phyloP scores from a whole-genome alignment of 306 rosid species.

The Morella rubra region DNA sequence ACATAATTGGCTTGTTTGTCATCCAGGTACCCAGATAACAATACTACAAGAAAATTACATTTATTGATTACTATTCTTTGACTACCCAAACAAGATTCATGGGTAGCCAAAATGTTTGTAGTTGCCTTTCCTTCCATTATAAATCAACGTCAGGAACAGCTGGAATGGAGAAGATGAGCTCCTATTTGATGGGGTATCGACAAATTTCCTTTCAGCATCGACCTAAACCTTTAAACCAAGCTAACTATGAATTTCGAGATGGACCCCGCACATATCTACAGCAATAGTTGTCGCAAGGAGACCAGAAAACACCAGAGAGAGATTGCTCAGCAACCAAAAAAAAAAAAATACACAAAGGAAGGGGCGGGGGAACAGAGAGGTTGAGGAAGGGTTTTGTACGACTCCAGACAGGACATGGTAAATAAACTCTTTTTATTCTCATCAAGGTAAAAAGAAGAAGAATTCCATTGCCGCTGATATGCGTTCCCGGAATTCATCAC shows the following conservation, averaged over 20 bases:
- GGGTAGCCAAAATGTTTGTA: conserved; percentile 26
- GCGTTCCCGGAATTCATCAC: conserved; percentile 56
- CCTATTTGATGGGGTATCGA: background rate
- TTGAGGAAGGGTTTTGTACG: background rate
- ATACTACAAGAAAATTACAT: background rate
- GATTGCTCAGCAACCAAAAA: background rate
- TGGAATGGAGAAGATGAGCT: conserved; percentile 9
- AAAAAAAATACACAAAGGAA: conserved; percentile 4
- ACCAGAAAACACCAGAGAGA: conserved; percentile 29
- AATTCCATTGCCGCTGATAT: conserved; percentile 50
- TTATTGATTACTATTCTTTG: conserved; percentile 24
- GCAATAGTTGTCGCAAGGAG: conserved; percentile 34
- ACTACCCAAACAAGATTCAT: conserved; percentile 31
- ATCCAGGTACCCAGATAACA: background rate
- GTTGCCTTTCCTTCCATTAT: conserved; percentile 42
- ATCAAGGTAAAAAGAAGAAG: conserved; percentile 27
- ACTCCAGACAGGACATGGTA: conserved; percentile 2
- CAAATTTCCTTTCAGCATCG: conserved; percentile 2
- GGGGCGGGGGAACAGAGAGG: background rate
- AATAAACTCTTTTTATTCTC: conserved; percentile 1
- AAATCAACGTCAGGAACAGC: conserved; percentile 20
- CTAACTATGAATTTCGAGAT: conserved; percentile 29
- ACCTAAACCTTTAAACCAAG: conserved; percentile 1
- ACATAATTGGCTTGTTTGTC: background rate
- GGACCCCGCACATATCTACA: conserved; percentile 38